Percentiles rank a stretch among this genome's conserved stretches.
phyloP scores from a whole-genome alignment of 345 rosid species.

The Combretum micranthum region DNA sequence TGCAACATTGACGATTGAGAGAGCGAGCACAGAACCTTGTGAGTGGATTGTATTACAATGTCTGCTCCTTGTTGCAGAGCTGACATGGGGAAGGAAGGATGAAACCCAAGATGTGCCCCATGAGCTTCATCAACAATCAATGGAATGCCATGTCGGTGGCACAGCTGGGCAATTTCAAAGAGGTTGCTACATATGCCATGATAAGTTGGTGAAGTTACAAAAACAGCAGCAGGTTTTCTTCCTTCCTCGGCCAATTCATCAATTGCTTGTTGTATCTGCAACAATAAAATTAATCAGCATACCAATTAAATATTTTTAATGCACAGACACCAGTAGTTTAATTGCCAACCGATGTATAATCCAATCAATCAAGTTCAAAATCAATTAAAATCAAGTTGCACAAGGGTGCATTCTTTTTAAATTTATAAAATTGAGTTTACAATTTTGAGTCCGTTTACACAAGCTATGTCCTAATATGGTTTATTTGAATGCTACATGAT shows the following conservation, averaged over 20 bases:
- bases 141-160: slow-evolving; percentile 39
- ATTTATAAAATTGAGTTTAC: too few species aligned
- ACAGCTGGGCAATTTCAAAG: slow-evolving; percentile 30
- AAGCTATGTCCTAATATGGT: too few species aligned
- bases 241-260: slow-evolving; percentile 38
- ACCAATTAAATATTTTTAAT: too few species aligned
- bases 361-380: too few species aligned
- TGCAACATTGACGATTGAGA: slow-evolving; percentile 66
- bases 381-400: too few species aligned
- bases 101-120: slow-evolving; percentile 52
- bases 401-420: too few species aligned
- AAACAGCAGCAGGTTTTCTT: slow-evolving; percentile 42
- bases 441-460: too few species aligned
- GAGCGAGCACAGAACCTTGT: slow-evolving; percentile 41
- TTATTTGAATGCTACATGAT: too few species aligned
- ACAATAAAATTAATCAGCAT: background rate
- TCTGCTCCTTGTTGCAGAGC: slow-evolving; percentile 44
- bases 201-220: slow-evolving; percentile 57
- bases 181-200: slow-evolving; percentile 60
- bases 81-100: slow-evolving; percentile 24
- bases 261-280: slow-evolving; percentile 44
- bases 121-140: slow-evolving; percentile 56
- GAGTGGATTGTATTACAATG: slow-evolving; percentile 38
- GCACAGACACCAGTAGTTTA: too few species aligned
- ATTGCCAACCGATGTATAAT: too few species aligned